Conservation (phyloP, 257 asterid genomes). For the Gynochthodes officinalis region DNA sequence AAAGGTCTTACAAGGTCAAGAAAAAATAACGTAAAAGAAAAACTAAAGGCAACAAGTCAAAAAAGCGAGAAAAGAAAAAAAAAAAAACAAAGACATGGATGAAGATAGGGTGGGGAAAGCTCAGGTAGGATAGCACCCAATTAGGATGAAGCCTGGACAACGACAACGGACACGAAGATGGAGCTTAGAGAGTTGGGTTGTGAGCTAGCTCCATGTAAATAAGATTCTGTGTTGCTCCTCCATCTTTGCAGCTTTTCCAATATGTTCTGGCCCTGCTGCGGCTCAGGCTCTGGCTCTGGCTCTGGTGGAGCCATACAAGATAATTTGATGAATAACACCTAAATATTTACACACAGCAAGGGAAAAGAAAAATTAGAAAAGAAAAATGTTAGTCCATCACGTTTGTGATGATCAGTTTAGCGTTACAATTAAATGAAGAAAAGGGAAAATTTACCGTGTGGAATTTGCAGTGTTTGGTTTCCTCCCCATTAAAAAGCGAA, state of each 20-base stretch:
- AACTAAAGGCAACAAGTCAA: slow-evolving; percentile 60
- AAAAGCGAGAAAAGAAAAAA: slow-evolving; percentile 22
- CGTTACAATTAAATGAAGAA: too few relatives aligned
- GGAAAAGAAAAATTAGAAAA: not conserved
- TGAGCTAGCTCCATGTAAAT: not conserved
- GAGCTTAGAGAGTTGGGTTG: not conserved
- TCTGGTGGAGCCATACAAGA: slow-evolving; percentile 26
- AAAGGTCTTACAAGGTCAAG: slow-evolving; percentile 88
- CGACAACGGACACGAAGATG: slow-evolving; percentile 7
- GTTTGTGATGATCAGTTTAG: too few relatives aligned
- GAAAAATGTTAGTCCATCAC: too few relatives aligned
- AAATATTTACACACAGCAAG: not conserved
- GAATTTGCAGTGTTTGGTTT: too few relatives aligned
- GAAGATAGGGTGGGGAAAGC: slow-evolving; percentile 42
- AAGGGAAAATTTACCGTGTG: too few relatives aligned
- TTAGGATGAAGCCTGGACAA: slow-evolving; percentile 13
- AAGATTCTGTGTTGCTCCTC: slow-evolving; percentile 25
- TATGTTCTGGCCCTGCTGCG: too few relatives aligned
- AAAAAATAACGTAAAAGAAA: slow-evolving; percentile 23
- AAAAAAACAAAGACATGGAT: not conserved
- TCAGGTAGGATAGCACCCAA: slow-evolving; percentile 85
- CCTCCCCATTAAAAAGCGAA: too few relatives aligned
- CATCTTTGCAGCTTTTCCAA: slow-evolving; percentile 19
- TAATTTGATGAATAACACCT: slow-evolving; percentile 24
- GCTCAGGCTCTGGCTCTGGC: slow-evolving; percentile 8